Evolutionary conservation across 1,284 basidiomycete genomes (phyloP), one percentile per base, ranked within the genome.

Genomic region (Cutaneotrichosporon dermatis): DNA sequence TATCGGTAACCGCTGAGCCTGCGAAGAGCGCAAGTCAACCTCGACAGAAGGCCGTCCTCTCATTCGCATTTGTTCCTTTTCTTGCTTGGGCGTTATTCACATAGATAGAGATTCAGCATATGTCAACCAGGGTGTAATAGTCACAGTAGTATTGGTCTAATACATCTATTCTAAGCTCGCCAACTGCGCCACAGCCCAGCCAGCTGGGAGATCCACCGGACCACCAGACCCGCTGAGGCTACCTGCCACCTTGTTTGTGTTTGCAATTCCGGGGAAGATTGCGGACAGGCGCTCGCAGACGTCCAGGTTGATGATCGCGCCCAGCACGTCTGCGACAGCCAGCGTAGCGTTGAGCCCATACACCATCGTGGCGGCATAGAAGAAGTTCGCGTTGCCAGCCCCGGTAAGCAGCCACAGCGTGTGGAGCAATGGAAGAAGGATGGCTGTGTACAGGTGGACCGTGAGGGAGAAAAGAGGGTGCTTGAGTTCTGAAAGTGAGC

Each of bases 341-440:
- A 88, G 84, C 0, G 90, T 91, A 55, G 92, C 88, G 7, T 88
- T 89, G 67, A 92, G 83, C 0, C 90, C 92, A 76, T 94, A 94
- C 4, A 99, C 94, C 66, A 98, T 82, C 2, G 92, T 97, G 4
- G 89, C 88, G 0, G 95, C 95, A 71, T 97, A 99, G 80, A 92
- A 98, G 79, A 99, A 99, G 75, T 99, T 99, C 48, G 95, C 93
- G 71, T 99, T 99, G 2, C 93, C 95, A 5, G 92, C 91, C 0
- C 93, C 94, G 52, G 92, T 88, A 7, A 82, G 82, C 4, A 98
- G 83, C 95, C 96, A 99, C 4, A 98, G 81, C 62, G 92, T 85
- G 70, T 96, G 86, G 76, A 99, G 94, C 13, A 96, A 82, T 0
- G 93, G 94, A 58, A 98, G 83, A 9, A 99, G 86, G 25, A 93